These are phyloP conservation scores for Tetrahymena elliotti DNA, from an alignment of 73 alveolate species.

Conservation along the genomic window DNA sequence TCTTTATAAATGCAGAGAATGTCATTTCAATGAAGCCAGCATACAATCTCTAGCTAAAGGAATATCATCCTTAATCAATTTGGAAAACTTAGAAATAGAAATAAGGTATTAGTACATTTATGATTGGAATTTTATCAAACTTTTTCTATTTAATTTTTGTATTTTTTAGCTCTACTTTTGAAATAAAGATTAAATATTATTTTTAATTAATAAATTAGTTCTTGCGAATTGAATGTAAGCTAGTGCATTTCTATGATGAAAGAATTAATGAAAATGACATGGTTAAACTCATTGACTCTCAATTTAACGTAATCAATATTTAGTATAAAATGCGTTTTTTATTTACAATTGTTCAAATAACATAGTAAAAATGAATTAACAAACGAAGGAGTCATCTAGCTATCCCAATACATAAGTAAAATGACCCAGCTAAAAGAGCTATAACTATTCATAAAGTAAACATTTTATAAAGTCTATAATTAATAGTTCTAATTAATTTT, in stretches of 20 bases:
- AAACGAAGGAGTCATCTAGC: not conserved
- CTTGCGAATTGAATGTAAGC: not conserved
- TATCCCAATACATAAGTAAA: not conserved
- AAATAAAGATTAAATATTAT: not conserved
- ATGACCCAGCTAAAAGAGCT: not conserved
- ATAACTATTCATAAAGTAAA: not conserved
- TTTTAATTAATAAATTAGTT: not conserved
- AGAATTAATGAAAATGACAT: not conserved
- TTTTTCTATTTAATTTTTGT: too few species aligned
- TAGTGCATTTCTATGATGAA: not conserved
- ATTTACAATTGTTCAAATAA: not conserved
- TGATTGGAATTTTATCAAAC: too few species aligned
- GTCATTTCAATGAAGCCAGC: not conserved
- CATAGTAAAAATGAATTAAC: not conserved
- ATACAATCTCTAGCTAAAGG: not conserved
- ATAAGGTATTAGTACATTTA: too few species aligned
- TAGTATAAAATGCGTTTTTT: too few species aligned
- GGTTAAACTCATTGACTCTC: not conserved
- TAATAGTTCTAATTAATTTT: not conserved
- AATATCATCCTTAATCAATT: not conserved
- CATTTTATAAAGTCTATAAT: not conserved
- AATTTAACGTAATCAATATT: not conserved
- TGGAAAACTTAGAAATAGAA: not conserved
- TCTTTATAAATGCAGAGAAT: not conserved
- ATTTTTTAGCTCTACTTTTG: not conserved